Evolutionary conservation across 2,329 filamentous ascomycete genomes (phyloP).

Genomic region (Aspergillus oerlinghausenensis): DNA sequence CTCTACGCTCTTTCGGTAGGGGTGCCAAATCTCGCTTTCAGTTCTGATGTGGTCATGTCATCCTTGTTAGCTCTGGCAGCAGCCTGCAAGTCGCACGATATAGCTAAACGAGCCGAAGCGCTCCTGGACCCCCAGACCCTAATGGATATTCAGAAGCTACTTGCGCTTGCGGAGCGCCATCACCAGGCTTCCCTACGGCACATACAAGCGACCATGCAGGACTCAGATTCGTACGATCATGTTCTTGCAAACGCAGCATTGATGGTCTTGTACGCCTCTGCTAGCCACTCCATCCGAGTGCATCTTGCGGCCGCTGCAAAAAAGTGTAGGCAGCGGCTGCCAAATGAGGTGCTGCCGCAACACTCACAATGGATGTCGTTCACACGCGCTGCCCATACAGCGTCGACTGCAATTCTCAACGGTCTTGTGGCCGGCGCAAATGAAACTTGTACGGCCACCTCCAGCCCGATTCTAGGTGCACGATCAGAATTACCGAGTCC

Average conservation of each 20-base stretch:
- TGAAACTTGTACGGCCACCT: neutral
- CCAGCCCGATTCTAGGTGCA: slow-evolving; percentile 1
- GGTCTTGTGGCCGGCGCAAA: slow-evolving; percentile 1
- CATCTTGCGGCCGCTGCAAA: slow-evolving; percentile 24
- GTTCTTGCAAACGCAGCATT: slow-evolving; percentile 39
- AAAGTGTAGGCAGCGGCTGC: slow-evolving; percentile 9
- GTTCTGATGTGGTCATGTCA: slow-evolving; percentile 38
- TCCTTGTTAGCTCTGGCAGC: slow-evolving; percentile 42
- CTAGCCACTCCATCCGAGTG: slow-evolving; percentile 36
- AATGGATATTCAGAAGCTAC: slow-evolving; percentile 19
- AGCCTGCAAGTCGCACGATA: slow-evolving; percentile 35
- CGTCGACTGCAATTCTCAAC: slow-evolving; percentile 29
- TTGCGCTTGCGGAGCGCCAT: slow-evolving; percentile 32
- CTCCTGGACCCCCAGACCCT: slow-evolving; percentile 2
- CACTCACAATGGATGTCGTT: slow-evolving; percentile 37
- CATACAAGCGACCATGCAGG: slow-evolving; percentile 32
- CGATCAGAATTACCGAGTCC: neutral
- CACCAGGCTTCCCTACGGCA: slow-evolving; percentile 37
- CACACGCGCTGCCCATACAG: slow-evolving; percentile 33
- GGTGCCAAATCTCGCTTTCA: slow-evolving; percentile 41
- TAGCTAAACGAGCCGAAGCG: slow-evolving; percentile 5
- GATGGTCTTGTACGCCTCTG: slow-evolving; percentile 42
- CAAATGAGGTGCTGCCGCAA: slow-evolving; percentile 27
- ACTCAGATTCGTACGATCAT: slow-evolving; percentile 29
- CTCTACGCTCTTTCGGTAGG: slow-evolving; percentile 40